Evolutionary conservation across 345 rosid species (phyloP).

Genomic region (Dovyalis caffra): DNA sequence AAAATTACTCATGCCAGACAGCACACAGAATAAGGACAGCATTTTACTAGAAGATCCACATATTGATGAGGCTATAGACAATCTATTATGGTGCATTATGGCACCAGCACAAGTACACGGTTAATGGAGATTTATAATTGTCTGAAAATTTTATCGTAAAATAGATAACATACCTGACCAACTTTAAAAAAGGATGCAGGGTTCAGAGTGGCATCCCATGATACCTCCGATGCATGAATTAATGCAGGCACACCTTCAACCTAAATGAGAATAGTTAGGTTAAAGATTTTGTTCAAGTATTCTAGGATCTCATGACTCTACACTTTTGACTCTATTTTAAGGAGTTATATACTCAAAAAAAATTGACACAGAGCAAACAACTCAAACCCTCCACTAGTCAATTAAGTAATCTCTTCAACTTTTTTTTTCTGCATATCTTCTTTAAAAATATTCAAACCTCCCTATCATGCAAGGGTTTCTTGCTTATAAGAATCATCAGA

Average conservation of each 20-base stretch:
- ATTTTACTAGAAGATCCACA: background rate
- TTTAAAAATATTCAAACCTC: background rate
- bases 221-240: slow-evolving; percentile 89
- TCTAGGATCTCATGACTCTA: background rate
- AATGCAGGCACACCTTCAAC: slow-evolving; percentile 86
- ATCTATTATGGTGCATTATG: too few relatives aligned
- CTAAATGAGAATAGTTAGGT: slow-evolving; percentile 37
- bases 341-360: background rate
- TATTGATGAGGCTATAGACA: too few relatives aligned
- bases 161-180: slow-evolving; percentile 65
- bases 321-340: slow-evolving; percentile 2
- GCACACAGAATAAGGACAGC: background rate
- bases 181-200: slow-evolving; percentile 74
- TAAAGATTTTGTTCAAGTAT: background rate
- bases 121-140: background rate
- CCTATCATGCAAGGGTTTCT: background rate
- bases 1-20: slow-evolving; percentile 3
- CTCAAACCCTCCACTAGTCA: background rate
- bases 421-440: background rate
- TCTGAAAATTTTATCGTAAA: slow-evolving; percentile 7
- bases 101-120: background rate
- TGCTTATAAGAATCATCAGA: background rate
- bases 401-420: background rate
- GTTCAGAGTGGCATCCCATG: slow-evolving; percentile 96
- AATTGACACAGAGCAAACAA: background rate